Evolutionary conservation across 2,329 filamentous ascomycete genomes (phyloP).

Genomic region (Monilinia aucupariae): DNA sequence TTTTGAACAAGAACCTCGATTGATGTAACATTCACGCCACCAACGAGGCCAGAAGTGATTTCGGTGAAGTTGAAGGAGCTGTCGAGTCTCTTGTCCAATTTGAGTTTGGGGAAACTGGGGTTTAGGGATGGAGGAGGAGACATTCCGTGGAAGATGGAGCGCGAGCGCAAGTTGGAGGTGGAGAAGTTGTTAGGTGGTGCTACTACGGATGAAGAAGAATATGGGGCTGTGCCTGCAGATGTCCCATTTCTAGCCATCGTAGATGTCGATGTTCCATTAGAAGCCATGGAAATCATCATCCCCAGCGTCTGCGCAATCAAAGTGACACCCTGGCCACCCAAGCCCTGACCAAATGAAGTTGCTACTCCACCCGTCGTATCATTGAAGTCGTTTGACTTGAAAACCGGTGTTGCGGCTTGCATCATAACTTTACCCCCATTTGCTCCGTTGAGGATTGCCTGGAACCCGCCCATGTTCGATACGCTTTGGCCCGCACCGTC

Average conservation of each 20-base stretch:
- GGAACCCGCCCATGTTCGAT: slow-evolving; percentile 8
- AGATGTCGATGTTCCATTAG: not conserved
- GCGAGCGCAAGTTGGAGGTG: not conserved
- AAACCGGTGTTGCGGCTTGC: not conserved
- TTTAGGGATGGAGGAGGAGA: not conserved
- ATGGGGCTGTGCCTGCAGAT: not conserved
- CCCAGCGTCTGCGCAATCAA: slow-evolving; percentile 7
- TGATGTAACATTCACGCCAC: slow-evolving; percentile 8
- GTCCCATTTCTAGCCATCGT: not conserved
- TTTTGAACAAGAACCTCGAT: not conserved
- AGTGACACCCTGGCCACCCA: slow-evolving; percentile 10
- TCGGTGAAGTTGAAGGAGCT: not conserved
- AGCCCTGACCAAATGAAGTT: slow-evolving; percentile 12
- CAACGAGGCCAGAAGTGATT: not conserved
- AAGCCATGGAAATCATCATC: not conserved
- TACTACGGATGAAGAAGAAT: not conserved
- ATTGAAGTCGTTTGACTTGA: not conserved
- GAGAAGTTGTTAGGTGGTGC: not conserved
- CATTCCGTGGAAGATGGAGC: not conserved
- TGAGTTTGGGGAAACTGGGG: not conserved
- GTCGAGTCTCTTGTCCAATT: not conserved
- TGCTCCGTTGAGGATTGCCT: slow-evolving; percentile 8
- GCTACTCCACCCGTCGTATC: slow-evolving; percentile 7
- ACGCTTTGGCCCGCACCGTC: slow-evolving; percentile 11
- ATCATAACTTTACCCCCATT: not conserved